These are phyloP conservation scores for Smallanthus sonchifolius DNA, from an alignment of 129 eudicot species.

Conservation along the genomic window DNA sequence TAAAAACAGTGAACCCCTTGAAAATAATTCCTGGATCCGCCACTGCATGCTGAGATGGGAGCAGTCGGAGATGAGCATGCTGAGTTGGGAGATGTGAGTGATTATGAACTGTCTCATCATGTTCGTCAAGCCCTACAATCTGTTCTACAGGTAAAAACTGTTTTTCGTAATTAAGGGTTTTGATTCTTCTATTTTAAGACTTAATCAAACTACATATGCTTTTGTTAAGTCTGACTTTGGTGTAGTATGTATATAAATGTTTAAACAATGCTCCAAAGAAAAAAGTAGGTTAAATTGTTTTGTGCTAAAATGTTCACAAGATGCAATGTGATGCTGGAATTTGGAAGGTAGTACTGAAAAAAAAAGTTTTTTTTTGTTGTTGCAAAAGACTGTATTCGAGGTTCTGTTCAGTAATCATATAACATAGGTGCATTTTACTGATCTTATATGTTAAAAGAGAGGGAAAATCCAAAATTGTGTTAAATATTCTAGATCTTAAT, in stretches of 20 bases:
- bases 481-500: background rate
- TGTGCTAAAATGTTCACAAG: background rate
- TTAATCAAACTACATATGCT: too few species aligned
- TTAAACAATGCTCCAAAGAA: background rate
- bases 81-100: slow-evolving; percentile 24
- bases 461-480: background rate
- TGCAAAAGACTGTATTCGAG: background rate
- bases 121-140: slow-evolving; percentile 32
- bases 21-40: too few species aligned
- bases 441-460: background rate
- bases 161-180: too few species aligned
- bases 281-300: background rate
- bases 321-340: background rate
- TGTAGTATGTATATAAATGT: background rate
- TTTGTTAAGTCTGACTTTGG: background rate
- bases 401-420: background rate
- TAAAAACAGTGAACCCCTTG: too few species aligned
- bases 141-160: slow-evolving; percentile 5
- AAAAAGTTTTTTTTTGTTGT: background rate
- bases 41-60: slow-evolving; percentile 19
- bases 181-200: too few species aligned
- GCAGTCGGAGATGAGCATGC: slow-evolving; percentile 16
- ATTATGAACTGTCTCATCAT: slow-evolving; percentile 25
- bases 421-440: background rate
- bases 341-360: too few species aligned